A percentile compares a stretch with the other conserved stretches of the same genome.
Evolutionary conservation across 2,329 filamentous ascomycete species (phyloP).

Genomic region (Parascedosporium putredinis): DNA sequence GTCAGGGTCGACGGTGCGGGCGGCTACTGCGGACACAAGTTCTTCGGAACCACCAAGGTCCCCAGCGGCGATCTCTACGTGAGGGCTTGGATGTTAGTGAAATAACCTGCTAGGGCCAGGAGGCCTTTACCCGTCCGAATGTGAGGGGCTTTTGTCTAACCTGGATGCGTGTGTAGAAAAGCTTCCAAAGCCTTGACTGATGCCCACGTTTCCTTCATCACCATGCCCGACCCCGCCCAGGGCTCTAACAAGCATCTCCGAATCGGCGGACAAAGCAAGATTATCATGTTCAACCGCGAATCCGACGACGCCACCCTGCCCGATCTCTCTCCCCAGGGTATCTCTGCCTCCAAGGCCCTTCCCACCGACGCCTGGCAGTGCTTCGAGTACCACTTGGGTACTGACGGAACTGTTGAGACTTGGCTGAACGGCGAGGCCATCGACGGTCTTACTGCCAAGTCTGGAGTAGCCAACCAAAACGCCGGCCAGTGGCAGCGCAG

Average conservation of each 20-base stretch:
- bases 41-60: constrained; percentile 47
- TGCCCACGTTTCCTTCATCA: constrained; percentile 53
- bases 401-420: constrained; percentile 49
- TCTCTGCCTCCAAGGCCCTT: constrained; percentile 41
- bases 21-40: constrained; percentile 49
- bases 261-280: constrained; percentile 49
- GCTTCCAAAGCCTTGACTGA: constrained; percentile 45
- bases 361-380: constrained; percentile 43
- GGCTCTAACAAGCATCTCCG: constrained; percentile 48
- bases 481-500: constrained; percentile 42
- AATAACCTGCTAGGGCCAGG: no score
- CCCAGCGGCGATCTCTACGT: constrained; percentile 49
- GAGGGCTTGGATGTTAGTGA: constrained; percentile 43
- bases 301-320: constrained; percentile 52
- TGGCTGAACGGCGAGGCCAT: constrained; percentile 46
- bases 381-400: constrained; percentile 50
- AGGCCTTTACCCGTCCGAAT: no score
- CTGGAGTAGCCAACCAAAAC: constrained; percentile 38
- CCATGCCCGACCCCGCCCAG: constrained; percentile 48
- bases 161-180: constrained; percentile 32
- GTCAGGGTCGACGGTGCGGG: constrained; percentile 41
- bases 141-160: no score
- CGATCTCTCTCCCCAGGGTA: constrained; percentile 48
- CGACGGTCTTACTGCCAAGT: constrained; percentile 36
- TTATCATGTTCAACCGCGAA: constrained; percentile 56